A percentile compares a stretch with the other conserved stretches of the same genome.
phyloP scores from a whole-genome alignment of 148 eudicot species.

The Rhododendron kiyosumense region DNA sequence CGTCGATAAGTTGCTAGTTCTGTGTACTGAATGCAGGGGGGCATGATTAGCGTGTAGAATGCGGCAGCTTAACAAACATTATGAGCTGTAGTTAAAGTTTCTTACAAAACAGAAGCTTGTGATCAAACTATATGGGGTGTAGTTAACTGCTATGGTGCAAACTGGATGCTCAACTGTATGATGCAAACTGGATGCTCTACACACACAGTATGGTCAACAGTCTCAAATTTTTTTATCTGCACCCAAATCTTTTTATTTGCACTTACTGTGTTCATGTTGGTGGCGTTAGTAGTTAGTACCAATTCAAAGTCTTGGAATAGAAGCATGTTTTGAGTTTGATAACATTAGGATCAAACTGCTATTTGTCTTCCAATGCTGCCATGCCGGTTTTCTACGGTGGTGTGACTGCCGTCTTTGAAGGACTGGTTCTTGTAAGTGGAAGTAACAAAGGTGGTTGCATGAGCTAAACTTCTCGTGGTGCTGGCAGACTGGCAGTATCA shows the following conservation, averaged over 20 bases:
- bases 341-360: background rate
- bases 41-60: background rate
- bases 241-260: background rate
- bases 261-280: background rate
- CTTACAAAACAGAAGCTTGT: background rate
- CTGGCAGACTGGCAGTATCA: background rate
- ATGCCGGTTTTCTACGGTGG: background rate
- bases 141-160: background rate
- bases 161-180: background rate
- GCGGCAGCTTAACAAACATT: background rate
- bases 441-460: background rate
- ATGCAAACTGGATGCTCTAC: background rate
- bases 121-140: background rate
- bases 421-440: background rate
- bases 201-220: background rate
- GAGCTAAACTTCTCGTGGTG: background rate
- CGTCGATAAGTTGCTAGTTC: background rate
- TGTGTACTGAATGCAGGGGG: background rate
- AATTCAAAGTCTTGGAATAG: background rate
- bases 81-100: background rate
- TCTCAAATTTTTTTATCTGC: background rate
- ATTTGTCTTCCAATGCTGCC: background rate
- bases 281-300: background rate
- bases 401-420: background rate
- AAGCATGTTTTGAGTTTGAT: background rate